Percentiles rank a stretch among this genome's conserved stretches.
Evolutionary conservation across 371 early-diverging fungal genomes (phyloP).

Genomic region (Circinella minor): DNA sequence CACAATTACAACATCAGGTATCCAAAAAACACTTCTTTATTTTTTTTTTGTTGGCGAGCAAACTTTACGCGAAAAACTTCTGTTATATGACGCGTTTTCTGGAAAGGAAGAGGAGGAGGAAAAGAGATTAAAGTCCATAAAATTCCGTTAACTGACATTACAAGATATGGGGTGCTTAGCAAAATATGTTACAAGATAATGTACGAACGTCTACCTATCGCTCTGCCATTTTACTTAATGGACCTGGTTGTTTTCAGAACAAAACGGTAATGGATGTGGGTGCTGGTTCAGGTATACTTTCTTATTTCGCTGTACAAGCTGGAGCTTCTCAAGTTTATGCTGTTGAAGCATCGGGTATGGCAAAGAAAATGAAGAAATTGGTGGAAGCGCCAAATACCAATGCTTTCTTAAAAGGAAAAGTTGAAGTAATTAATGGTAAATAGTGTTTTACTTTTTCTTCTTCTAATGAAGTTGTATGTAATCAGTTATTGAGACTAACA

Average conservation of each 20-base stretch:
- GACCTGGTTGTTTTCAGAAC: conserved; percentile 71
- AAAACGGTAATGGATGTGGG: conserved; percentile 96
- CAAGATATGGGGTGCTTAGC: conserved; percentile 51
- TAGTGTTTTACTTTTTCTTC: no score
- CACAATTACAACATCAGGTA: conserved; percentile 96
- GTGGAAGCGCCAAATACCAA: conserved; percentile 77
- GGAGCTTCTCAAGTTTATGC: conserved; percentile 93
- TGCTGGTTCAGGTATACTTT: conserved; percentile 92
- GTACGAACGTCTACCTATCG: conserved; percentile 96
- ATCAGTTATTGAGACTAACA: no score
- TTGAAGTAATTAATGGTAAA: conserved; percentile 84
- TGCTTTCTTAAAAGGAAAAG: conserved; percentile 74
- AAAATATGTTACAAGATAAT: conserved; percentile 97
- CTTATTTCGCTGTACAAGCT: conserved; percentile 93
- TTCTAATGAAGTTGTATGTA: no score
- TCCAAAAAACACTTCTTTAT: neutral
- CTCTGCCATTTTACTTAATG: conserved; percentile 84
- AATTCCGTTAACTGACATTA: conserved; percentile 1
- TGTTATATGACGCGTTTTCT: neutral
- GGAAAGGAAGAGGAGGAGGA: no score
- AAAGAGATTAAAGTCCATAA: no score
- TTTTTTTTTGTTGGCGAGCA: no score
- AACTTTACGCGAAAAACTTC: no score
- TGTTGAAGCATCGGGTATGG: conserved; percentile 97
- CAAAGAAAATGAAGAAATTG: conserved; percentile 83